Base-by-base conservation (phyloP, 192 early-diverging fungal species). In the Coemansia sp. region DNA sequence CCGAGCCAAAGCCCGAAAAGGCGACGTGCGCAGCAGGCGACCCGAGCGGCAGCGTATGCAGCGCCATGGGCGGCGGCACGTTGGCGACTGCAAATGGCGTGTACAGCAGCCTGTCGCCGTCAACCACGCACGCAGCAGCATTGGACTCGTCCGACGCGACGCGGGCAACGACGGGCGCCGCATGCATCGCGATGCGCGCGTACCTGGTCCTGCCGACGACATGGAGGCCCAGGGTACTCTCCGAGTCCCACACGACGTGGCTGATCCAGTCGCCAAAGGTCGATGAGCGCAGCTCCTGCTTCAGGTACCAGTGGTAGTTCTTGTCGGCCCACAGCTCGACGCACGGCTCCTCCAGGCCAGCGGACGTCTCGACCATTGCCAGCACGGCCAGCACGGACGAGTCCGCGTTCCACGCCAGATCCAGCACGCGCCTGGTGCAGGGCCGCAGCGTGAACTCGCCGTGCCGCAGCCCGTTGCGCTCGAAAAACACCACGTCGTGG, bases 301-400 rank as follows among this genome's bases (percentile, higher is more conserved):
- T 94, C 55, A 97, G 59, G 65, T 97, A 97, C 90, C 93, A 99
- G 71, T 96, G 85, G 78, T 99, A 99, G 85, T 99, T 99, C 56
- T 85, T 86, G 71, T 88, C 90, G 0, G 90, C 80, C 93, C 94
- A 99, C 52, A 99, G 81, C 70, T 99, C 92, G 51, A 99, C 85
- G 22, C 46, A 52, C 30, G 59, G 24, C 59, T 70, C 64, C 51
- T 28, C 27, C 13, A 20, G 67, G 11, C 57, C 57, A 52, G 51
- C 69, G 30, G 36, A 71, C 20, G 54, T 63, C 48, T 55, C 62
- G 14, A 55, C 63, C 27, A 65, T 53, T 25, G 90, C 67, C 81
- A 84, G 85, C 5, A 93, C 82, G 6, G 93, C 91, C 60, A 99
- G 66, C 2, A 94, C 75, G 20, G 91, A 82, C n/a, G 95, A 95